These are phyloP conservation scores for Colletotrichum orchidophilum DNA, from an alignment of 2,329 filamentous ascomycete species.

Conservation along the genomic window DNA sequence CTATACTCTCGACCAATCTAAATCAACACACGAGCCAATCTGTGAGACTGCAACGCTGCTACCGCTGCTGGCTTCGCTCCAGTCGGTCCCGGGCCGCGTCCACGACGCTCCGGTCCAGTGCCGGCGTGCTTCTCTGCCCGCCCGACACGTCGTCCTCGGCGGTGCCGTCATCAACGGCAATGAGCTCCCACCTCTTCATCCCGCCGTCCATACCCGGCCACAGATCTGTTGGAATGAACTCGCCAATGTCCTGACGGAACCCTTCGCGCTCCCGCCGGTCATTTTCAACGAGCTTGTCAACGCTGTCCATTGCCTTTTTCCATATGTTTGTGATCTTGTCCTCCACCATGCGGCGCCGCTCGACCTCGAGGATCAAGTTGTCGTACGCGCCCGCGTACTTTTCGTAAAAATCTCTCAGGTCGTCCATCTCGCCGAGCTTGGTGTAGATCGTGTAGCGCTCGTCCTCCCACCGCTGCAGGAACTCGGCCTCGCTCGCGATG, in stretches of 20 bases:
- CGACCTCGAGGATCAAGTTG: constrained; percentile 83
- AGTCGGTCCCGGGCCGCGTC: constrained; percentile 39
- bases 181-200: constrained; percentile 61
- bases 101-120: constrained; percentile 42
- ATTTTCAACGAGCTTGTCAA: constrained; percentile 78
- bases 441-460: constrained; percentile 75
- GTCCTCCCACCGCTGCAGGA: constrained; percentile 74
- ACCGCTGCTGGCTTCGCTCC: constrained; percentile 31
- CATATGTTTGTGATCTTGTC: constrained; percentile 79
- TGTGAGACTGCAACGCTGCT: background rate
- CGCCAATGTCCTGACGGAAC: constrained; percentile 85
- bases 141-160: constrained; percentile 25
- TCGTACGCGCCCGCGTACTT: constrained; percentile 88
- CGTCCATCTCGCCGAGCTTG: constrained; percentile 79
- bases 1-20: background rate
- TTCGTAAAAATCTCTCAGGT: constrained; percentile 84
- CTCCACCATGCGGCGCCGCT: constrained; percentile 77
- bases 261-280: constrained; percentile 79
- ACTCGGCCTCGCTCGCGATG: constrained; percentile 71
- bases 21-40: background rate
- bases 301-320: constrained; percentile 78
- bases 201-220: constrained; percentile 80
- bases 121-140: constrained; percentile 38
- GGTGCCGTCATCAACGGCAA: constrained; percentile 47
- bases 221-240: constrained; percentile 86